These are phyloP conservation scores for Cercospora zeina DNA, from an alignment of 2,329 filamentous ascomycete species.

Conservation along the genomic window DNA sequence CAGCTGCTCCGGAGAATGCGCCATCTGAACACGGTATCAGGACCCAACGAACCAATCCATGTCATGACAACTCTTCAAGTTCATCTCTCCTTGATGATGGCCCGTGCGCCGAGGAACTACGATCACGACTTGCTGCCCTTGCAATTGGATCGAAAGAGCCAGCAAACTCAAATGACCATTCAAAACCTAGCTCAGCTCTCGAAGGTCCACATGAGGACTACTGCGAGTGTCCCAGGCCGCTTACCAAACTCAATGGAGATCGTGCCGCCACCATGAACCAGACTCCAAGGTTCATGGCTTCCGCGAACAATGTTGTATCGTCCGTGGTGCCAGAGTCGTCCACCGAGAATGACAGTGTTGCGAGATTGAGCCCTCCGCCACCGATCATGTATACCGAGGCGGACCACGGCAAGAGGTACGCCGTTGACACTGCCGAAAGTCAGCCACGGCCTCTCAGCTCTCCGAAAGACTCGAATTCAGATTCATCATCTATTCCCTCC, in stretches of 20 bases:
- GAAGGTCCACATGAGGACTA: constrained; percentile 4
- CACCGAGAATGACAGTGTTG: background rate
- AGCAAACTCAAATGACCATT: background rate
- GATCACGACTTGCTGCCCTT: background rate
- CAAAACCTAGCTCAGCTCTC: background rate
- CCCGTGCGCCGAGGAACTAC: background rate
- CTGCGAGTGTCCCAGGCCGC: background rate
- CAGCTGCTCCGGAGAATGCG: background rate
- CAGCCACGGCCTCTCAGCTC: background rate
- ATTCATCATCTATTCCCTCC: background rate
- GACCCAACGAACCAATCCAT: background rate
- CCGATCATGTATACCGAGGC: background rate
- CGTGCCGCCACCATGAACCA: background rate
- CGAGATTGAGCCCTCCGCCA: background rate
- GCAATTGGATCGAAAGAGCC: background rate
- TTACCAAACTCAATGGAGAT: background rate
- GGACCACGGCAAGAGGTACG: background rate
- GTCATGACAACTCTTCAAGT: background rate
- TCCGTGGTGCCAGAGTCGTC: background rate
- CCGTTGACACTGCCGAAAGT: background rate
- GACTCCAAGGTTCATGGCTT: background rate
- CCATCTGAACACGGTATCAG: background rate
- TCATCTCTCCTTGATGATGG: background rate
- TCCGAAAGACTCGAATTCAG: background rate
- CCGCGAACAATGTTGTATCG: background rate